These are phyloP conservation scores for Citrus unshiu DNA, from an alignment of 345 rosid genomes.

Conservation along the genomic window DNA sequence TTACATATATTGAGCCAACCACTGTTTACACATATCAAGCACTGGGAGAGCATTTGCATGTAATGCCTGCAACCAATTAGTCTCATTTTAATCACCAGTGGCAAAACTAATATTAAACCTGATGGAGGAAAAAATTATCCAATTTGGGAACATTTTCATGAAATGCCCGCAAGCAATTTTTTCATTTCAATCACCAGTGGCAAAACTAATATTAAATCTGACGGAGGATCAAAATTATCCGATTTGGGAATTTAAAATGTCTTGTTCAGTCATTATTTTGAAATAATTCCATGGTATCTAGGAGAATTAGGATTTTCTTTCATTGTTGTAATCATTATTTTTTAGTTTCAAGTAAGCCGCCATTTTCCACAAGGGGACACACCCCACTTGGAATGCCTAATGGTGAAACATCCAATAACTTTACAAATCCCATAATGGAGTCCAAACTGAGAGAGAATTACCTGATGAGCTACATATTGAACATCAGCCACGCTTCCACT, in stretches of 20 bases:
- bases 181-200: too few relatives aligned
- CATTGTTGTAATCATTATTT: not conserved
- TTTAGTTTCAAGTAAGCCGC: not conserved
- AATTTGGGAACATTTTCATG: conserved; percentile 68
- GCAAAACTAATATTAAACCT: not conserved
- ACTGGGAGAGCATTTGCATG: conserved; percentile 93
- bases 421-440: not conserved
- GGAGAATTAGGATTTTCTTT: too few relatives aligned
- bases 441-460: conserved; percentile 10
- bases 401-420: not conserved
- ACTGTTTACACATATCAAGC: conserved; percentile 94
- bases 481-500: conserved; percentile 99
- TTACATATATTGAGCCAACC: conserved; percentile 88
- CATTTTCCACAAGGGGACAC: not conserved
- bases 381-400: not conserved
- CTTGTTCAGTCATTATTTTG: too few relatives aligned
- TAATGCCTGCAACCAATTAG: conserved; percentile 51
- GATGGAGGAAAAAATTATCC: not conserved
- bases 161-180: conserved; percentile 49
- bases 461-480: conserved; percentile 97
- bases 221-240: not conserved
- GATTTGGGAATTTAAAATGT: too few relatives aligned
- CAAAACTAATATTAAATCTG: not conserved
- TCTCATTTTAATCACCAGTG: not conserved
- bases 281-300: too few relatives aligned